Base-by-base conservation (phyloP, 1,139 yeast species). In the Hemisphaericaspora xylanilytica region DNA sequence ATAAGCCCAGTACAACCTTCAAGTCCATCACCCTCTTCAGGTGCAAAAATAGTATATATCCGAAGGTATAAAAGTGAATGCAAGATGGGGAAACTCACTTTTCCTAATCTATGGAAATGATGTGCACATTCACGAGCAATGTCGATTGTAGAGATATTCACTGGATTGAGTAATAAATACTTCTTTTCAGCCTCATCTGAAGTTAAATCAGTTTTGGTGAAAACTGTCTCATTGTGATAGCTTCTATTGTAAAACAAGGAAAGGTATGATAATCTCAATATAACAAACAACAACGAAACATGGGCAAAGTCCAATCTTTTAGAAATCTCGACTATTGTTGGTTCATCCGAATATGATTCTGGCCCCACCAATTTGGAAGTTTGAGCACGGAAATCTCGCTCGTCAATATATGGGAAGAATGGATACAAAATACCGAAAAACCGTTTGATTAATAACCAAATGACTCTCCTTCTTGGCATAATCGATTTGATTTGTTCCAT, bases 21-120 rank as follows among this genome's bases (percentile, higher is more conserved):
- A 2, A 67, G 56, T 2, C 69, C 73, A 45, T 70, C 73, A 13
- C 79, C 78, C 46, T 73, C 79, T 45, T 75, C 80, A 0, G 80
- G 80, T 0, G 80, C 77, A 36, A 52, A 60, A 14, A 58, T 54
- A 27, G 70, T 69, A 44, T 77, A 77, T 12, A 74, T 56, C 27
- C 76, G 58, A 57, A 75, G 61, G 44, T 66, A 56, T 8, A 76
- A 43, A 3, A 70, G 65, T 30, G 59, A 54, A 38, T 63, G 69
- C 21, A 65, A 53, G 1, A 61, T 55, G 0, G 57, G 53, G 30
- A 64, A 42, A 33, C 51, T 54, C 26, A 57, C 51, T 40, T 58
- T 52, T 21, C 58, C 52, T 12, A 51, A 43, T 15, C 56, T 44
- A 34, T 59, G 60, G 36, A 64, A 59, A 36, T 56, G 58, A 21